Conservation (phyloP, 805 yeast genomes). For the Wickerhamia fluorescens region DNA sequence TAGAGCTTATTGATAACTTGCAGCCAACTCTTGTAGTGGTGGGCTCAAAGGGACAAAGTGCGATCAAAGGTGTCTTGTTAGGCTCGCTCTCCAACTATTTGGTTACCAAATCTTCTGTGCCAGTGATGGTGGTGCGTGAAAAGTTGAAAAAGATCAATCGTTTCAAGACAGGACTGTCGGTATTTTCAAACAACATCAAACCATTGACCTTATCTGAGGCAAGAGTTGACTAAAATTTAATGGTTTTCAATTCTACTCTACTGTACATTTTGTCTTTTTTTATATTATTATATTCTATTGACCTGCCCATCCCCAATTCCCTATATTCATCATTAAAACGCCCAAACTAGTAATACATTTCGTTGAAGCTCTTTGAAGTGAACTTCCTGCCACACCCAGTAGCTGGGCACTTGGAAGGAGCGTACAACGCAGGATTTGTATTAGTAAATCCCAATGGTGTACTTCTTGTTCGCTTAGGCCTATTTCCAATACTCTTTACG, state of each 20-base stretch:
- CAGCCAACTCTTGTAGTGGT: conserved; percentile 69
- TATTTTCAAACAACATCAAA: conserved; percentile 50
- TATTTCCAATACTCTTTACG: conserved; percentile 54
- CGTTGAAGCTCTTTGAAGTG: conserved; percentile 44
- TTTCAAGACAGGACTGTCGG: conserved; percentile 41
- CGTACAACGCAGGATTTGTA: conserved; percentile 33
- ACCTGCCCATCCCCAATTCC: not conserved
- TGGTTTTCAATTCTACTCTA: not conserved
- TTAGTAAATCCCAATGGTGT: conserved; percentile 16
- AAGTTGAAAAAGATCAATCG: conserved; percentile 63
- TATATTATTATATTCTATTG: not conserved
- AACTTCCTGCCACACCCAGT: conserved; percentile 39
- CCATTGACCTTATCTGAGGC: conserved; percentile 44
- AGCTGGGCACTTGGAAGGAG: conserved; percentile 57
- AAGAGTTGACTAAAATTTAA: conserved; percentile 29
- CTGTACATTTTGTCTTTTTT: conserved; percentile 1
- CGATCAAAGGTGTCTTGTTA: conserved; percentile 64
- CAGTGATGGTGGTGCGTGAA: conserved; percentile 75
- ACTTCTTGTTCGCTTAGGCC: conserved; percentile 20
- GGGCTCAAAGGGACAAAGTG: conserved; percentile 69
- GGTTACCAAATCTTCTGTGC: conserved; percentile 64
- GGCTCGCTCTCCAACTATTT: conserved; percentile 70
- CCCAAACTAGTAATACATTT: conserved; percentile 31
- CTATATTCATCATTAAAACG: too few species aligned
- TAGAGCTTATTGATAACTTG: conserved; percentile 62